Conservation (phyloP, 192 early-diverging fungal genomes). For the Phycomyces blakesleeanus region DNA sequence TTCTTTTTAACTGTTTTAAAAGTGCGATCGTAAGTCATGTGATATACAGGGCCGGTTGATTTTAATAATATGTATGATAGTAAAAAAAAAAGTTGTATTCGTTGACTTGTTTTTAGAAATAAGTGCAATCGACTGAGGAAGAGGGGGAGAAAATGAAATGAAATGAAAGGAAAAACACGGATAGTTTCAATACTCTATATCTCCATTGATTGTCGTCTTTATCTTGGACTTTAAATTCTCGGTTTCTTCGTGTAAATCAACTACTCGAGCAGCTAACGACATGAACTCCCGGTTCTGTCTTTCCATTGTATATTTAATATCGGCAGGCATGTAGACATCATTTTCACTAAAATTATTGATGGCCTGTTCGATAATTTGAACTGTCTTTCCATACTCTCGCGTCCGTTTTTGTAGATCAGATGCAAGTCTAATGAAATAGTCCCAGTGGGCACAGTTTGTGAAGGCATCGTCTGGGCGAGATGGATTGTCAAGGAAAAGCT, state of each 20-base stretch:
- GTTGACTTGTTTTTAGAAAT: no score
- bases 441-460: background rate
- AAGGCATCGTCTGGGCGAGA: background rate
- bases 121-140: no score
- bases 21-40: no score
- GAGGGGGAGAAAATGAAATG: no score
- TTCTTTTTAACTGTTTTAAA: no score
- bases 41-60: no score
- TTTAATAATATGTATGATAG: no score
- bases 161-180: no score
- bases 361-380: background rate
- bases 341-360: background rate
- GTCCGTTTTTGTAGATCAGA: background rate
- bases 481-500: background rate
- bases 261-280: background rate
- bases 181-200: background rate
- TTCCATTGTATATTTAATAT: background rate
- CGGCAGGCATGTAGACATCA: background rate
- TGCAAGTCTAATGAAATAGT: background rate
- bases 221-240: background rate
- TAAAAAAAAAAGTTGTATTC: no score
- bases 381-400: background rate
- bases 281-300: background rate
- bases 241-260: background rate
- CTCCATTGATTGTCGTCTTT: background rate